Base-by-base conservation (phyloP, 1,284 basidiomycete genomes). In the Ceratobasidium sp. region DNA sequence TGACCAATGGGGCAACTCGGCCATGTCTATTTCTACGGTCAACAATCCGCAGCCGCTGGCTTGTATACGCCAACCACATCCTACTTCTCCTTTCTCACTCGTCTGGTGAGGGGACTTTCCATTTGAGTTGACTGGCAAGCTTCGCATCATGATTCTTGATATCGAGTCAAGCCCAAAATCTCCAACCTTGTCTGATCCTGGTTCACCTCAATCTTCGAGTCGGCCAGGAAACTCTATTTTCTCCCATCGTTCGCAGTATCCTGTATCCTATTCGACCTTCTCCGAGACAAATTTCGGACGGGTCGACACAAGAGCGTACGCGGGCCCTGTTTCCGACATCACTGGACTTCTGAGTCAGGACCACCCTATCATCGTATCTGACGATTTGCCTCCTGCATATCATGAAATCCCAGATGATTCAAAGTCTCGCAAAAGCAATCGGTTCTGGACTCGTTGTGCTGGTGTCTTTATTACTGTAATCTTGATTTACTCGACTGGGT, bases 211-310 rank as follows among this genome's bases (percentile, higher is more conserved):
- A 14, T n/a, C 16, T 21, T 47, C 47, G 30, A 41, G 47, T 26
- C 50, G 30, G 9, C 49, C 62, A 16, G 35, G 23, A 8, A 44
- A 64, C 14, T 2, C 23, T 52, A n/a, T 30, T 21, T 41, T 62
- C 43, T 47, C 47, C 13, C 59, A 62, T 28, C 21, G 30, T 46
- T 30, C 59, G 13, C 59, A n/a, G 11, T 32, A 30, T 21, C 32
- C n/a, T 41, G 47, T 64, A 11, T 64, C 62, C 7, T 64, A 64
- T 28, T 50, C 62, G 47, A 64, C 62, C 8, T 64, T 64, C 35
- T 18, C 62, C 6, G 26, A 46, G 7, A 52, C 62, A 44, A 28
- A n/a, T 11, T 62, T 43, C 18, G 28, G n/a, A 28, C 13, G 9
- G 1, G 16, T 23, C 21, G 11, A 21, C 21, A 21, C 26, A 9